Base-by-base conservation (phyloP, 345 rosid genomes). In the Boechera stricta region DNA sequence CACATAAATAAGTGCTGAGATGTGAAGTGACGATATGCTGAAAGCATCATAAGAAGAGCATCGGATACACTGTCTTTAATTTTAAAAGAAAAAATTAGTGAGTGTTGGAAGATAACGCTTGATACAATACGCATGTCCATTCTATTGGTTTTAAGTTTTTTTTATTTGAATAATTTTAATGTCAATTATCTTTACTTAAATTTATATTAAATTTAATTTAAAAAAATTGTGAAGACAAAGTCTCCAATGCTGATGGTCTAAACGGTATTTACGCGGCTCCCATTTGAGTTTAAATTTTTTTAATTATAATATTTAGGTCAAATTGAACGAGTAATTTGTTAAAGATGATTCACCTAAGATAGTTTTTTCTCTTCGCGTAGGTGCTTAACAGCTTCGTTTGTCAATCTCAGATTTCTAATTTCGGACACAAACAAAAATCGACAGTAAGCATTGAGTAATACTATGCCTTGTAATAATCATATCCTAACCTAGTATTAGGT, bases 301-400 rank as follows among this genome's bases (percentile, higher is more conserved):
- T 38, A 29, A 18, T 41, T 11, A 31, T 7, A 52, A 66, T 10
- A 10, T 12, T 64, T 18, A 56, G 54, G 62, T 56, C 56, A 41
- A 49, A 21, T 10, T 29, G 36, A 65, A 59, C 45, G 24, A 66
- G 24, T 54, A 64, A 56, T 44, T 64, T 48, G 49, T 26, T 48
- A 59, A 13, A 12, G 18, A 77, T 71, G 68, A 77, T 72, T 72
- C 32, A 72, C 54, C 61, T 56, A 71, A 65, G 28, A 16, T 48
- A 77, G 72, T 28, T 32, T 48, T 2, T 42, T 42, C 11, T 11
- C 12, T 4, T 12, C 11, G 29, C 49, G 1, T 69, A 76, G 75
- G 80, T 69, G 66, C 62, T 68, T 67, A 32, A 58, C 77, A 72
- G 59, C 41, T 78, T 78, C 62, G n/a, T 51, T 41, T 72, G 81